Evolutionary conservation across 768 basidiomycete species (phyloP), one percentile per base, ranked within the genome.

Genomic region (Pulveroboletus sp.): DNA sequence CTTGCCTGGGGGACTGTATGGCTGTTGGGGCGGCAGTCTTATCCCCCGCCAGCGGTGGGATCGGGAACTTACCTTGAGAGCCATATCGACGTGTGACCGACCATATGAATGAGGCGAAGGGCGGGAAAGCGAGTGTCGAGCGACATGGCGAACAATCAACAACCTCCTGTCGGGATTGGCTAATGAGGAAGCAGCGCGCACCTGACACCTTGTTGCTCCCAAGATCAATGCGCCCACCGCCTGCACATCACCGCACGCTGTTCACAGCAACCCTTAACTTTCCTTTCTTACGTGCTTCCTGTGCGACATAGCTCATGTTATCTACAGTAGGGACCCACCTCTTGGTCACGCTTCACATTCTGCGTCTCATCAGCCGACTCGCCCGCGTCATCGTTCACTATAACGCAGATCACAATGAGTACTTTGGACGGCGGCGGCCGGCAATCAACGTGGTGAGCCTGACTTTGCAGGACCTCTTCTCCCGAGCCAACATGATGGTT

Each of bases 101-200:
- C 7, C 40, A 60, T 54, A 50, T 44, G 7, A 12, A 60, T 49
- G 32, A 10, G 51, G 48, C 6, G 31, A 40, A 35, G 37, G 66
- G 63, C 67, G 65, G 67, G 63, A 62, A 45, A 51, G 57, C 61
- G 66, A 41, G 58, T 59, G 39, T 55, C 48, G 57, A 17, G 49
- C 55, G 49, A 53, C 43, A 53, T 39, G 56, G 40, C 40, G 52
- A 57, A 15, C 5, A 55, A 51, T 43, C 50, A 55, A 52, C 37
- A 41, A 32, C 46, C 31, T 45, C 51, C 46, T 56, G 61, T 56
- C 58, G 51, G 48, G 31, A 3, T 11, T 47, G 17, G 63, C 35
- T 55, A 48, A 65, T 47, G 0, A 18, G 54, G 65, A 50, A 47
- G 58, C 31, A 17, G 33, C 31, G 41, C 43, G 41, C 48, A 45